These are phyloP conservation scores for Dentipellis sp. DNA, from an alignment of 768 basidiomycete genomes.

Conservation along the genomic window DNA sequence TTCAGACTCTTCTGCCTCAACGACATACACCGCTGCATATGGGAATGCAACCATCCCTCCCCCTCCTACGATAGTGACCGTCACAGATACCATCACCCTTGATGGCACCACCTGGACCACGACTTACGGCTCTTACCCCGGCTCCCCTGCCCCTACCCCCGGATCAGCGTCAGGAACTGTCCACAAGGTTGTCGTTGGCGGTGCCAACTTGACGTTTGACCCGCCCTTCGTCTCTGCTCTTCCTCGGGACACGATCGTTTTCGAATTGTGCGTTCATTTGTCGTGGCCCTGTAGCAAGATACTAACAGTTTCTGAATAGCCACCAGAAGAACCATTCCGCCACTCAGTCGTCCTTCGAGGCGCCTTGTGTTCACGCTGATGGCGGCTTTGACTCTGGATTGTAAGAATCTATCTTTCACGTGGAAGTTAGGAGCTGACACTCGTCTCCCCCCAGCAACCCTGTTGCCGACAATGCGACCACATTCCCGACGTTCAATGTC, in stretches of 20 bases:
- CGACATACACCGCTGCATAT: slow-evolving; percentile 34
- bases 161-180: slow-evolving; percentile 35
- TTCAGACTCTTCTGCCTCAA: slow-evolving; percentile 14
- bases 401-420: slow-evolving; percentile 23
- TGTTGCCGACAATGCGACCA: slow-evolving; percentile 33
- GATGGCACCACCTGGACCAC: slow-evolving; percentile 41
- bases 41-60: slow-evolving; percentile 44
- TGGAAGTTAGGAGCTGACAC: too few species aligned
- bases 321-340: slow-evolving; percentile 62
- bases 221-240: slow-evolving; percentile 40
- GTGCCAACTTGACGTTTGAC: slow-evolving; percentile 36
- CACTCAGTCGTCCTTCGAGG: slow-evolving; percentile 51
- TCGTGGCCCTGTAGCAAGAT: neutral
- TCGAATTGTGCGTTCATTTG: slow-evolving; percentile 43
- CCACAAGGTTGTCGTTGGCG: slow-evolving; percentile 49
- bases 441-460: slow-evolving; percentile 20
- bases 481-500: slow-evolving; percentile 46
- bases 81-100: slow-evolving; percentile 36
- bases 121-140: slow-evolving; percentile 45
- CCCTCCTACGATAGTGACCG: slow-evolving; percentile 29
- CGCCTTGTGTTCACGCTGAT: slow-evolving; percentile 43
- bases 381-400: slow-evolving; percentile 48
- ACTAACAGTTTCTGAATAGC: slow-evolving; percentile 21
- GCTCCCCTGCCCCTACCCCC: slow-evolving; percentile 46
- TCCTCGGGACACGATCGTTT: slow-evolving; percentile 46